Percentiles rank a stretch among this genome's conserved stretches.
Evolutionary conservation across 305 asterid species (phyloP).

Genomic region (Rubia balearica): DNA sequence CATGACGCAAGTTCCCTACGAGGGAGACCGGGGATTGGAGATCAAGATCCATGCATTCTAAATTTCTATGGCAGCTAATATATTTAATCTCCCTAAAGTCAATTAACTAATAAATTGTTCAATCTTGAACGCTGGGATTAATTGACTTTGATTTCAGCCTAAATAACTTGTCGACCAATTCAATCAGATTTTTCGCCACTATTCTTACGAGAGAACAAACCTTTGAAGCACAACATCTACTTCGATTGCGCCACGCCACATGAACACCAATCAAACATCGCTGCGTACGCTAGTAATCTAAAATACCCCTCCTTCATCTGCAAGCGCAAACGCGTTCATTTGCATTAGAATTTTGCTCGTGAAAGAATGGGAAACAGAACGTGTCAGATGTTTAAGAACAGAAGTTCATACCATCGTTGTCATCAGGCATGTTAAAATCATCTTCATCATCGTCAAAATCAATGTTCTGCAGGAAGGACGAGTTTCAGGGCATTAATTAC

Average conservation of each 20-base stretch:
- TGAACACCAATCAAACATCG: neutral
- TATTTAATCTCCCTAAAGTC: neutral
- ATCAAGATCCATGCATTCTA: neutral
- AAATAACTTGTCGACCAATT: neutral
- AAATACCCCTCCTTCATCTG: conserved; percentile 22
- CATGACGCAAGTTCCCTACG: neutral
- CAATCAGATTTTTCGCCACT: neutral
- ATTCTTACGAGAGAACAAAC: neutral
- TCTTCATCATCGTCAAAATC: conserved; percentile 76
- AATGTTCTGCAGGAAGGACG: conserved; percentile 36
- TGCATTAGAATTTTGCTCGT: neutral
- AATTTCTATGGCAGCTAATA: neutral
- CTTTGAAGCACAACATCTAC: too few species aligned
- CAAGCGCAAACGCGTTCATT: neutral
- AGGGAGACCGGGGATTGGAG: neutral
- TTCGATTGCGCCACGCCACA: too few species aligned
- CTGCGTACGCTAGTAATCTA: conserved; percentile 5
- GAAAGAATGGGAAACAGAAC: conserved; percentile 1
- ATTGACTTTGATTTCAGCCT: neutral
- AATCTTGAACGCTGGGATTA: neutral
- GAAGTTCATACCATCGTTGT: conserved; percentile 36
- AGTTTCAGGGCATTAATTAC: conserved; percentile 15
- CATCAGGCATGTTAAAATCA: conserved; percentile 54
- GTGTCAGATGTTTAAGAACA: neutral
- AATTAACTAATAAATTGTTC: neutral